These are phyloP conservation scores for Lentinus polychrous DNA, from an alignment of 1,284 basidiomycete species.

Conservation along the genomic window DNA sequence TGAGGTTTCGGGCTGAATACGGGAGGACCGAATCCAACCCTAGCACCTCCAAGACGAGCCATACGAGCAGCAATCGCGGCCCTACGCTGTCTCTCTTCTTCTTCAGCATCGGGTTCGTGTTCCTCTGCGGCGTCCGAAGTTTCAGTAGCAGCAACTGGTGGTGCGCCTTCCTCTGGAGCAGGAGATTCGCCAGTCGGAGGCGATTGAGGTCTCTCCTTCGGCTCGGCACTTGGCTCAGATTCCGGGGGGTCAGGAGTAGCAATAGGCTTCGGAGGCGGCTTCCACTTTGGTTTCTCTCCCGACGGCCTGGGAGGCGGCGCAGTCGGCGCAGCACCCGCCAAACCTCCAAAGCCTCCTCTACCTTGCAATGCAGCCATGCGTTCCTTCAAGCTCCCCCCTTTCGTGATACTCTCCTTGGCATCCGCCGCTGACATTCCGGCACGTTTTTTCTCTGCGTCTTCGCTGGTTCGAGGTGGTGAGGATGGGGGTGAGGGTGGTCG, in stretches of 20 bases:
- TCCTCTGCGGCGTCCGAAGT: conserved; percentile 27
- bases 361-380: conserved; percentile 89
- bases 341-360: conserved; percentile 64
- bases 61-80: conserved; percentile 83
- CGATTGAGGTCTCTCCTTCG: conserved; percentile 30
- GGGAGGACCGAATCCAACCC: conserved; percentile 69
- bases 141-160: conserved; percentile 19
- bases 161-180: conserved; percentile 17
- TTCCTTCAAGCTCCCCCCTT: conserved; percentile 75
- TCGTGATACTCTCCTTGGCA: conserved; percentile 73
- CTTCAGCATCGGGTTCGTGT: conserved; percentile 50
- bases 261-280: conserved; percentile 47
- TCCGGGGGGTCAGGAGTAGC: conserved; percentile 38
- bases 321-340: conserved; percentile 30
- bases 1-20: conserved; percentile 53
- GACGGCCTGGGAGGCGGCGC: conserved; percentile 53
- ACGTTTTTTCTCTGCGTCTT: conserved; percentile 21
- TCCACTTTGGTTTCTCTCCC: conserved; percentile 77
- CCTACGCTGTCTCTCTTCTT: conserved; percentile 73
- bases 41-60: conserved; percentile 82
- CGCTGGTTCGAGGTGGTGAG: conserved; percentile 24
- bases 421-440: conserved; percentile 71
- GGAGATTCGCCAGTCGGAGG: conserved; percentile 36
- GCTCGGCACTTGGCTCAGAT: conserved; percentile 11
- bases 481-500: conserved; percentile 48